Conservation (phyloP, 2,329 filamentous ascomycete genomes). For the Fusarium kyushuense region DNA sequence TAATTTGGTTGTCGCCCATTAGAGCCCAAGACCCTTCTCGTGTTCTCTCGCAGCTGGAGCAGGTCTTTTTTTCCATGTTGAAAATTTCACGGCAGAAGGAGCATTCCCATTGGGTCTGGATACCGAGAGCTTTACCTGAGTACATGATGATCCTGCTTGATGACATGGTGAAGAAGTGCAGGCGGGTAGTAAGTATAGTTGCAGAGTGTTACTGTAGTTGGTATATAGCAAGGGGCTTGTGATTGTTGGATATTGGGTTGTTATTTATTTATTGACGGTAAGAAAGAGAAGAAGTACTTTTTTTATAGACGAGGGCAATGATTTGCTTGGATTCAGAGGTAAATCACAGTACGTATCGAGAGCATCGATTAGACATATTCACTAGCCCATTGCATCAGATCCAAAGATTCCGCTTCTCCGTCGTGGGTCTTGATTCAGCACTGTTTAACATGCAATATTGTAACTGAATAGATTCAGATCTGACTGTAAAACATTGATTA, state of each 20-base stretch:
- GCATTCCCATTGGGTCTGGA: too few relatives aligned
- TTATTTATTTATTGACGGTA: not conserved
- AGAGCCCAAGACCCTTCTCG: too few relatives aligned
- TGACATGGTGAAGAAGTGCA: not conserved
- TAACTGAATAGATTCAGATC: not conserved
- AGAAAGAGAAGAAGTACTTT: not conserved
- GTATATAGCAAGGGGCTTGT: not conserved
- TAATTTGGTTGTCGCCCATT: too few relatives aligned
- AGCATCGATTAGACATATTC: not conserved
- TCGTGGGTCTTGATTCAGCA: not conserved
- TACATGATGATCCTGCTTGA: too few relatives aligned
- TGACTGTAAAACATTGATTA: not conserved
- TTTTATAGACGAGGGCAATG: not conserved
- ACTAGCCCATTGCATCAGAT: not conserved
- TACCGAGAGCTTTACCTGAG: too few relatives aligned
- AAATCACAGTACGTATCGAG: not conserved
- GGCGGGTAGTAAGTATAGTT: not conserved
- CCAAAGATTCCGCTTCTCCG: accelerated
- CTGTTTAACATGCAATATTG: accelerated
- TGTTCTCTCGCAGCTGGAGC: too few relatives aligned
- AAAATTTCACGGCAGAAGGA: too few relatives aligned
- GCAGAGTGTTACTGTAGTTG: not conserved
- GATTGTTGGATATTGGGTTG: not conserved
- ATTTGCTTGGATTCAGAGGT: accelerated
- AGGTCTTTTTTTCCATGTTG: too few relatives aligned